These are phyloP conservation scores for Huntiella bhutanensis DNA, from an alignment of 2,329 filamentous ascomycete species.

Conservation along the genomic window DNA sequence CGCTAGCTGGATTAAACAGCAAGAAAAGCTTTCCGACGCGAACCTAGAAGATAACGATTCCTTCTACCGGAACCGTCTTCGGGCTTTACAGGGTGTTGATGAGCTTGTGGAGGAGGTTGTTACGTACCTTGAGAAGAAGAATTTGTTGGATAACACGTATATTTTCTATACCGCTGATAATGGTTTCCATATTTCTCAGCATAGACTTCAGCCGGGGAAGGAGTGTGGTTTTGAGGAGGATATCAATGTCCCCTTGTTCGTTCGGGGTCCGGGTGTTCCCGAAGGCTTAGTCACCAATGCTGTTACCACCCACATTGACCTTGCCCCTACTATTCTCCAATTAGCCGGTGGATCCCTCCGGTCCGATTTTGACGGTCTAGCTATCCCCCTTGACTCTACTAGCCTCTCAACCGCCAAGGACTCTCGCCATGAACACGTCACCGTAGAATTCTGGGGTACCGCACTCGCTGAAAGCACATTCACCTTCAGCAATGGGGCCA, in stretches of 20 bases:
- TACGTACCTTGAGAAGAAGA: slow-evolving; percentile 17
- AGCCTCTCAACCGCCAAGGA: slow-evolving; percentile 12
- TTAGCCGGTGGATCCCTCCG: slow-evolving; percentile 19
- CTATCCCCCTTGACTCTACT: slow-evolving; percentile 21
- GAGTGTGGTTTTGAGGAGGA: slow-evolving; percentile 32
- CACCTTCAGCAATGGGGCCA: slow-evolving; percentile 4
- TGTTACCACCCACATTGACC: slow-evolving; percentile 32
- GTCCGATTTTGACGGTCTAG: slow-evolving; percentile 31
- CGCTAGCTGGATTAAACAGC: slow-evolving; percentile 25
- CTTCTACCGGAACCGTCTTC: slow-evolving; percentile 24
- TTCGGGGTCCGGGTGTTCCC: slow-evolving; percentile 29
- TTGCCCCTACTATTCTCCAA: slow-evolving; percentile 34
- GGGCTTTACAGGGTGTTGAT: slow-evolving; percentile 26
- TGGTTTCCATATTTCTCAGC: slow-evolving; percentile 33
- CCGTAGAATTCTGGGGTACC: slow-evolving; percentile 34
- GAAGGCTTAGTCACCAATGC: slow-evolving; percentile 19
- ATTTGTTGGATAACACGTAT: slow-evolving; percentile 25
- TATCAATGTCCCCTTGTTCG: slow-evolving; percentile 30
- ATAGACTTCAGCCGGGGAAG: slow-evolving; percentile 32
- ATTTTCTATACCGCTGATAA: slow-evolving; percentile 35
- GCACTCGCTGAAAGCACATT: slow-evolving; percentile 17
- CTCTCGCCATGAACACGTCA: slow-evolving; percentile 27
- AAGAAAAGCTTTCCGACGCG: slow-evolving; percentile 19
- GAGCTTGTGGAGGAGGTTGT: slow-evolving; percentile 25
- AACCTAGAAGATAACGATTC: slow-evolving; percentile 20